phyloP scores from a whole-genome alignment of 1,284 basidiomycete genomes.

The Austropuccinia psidii region DNA sequence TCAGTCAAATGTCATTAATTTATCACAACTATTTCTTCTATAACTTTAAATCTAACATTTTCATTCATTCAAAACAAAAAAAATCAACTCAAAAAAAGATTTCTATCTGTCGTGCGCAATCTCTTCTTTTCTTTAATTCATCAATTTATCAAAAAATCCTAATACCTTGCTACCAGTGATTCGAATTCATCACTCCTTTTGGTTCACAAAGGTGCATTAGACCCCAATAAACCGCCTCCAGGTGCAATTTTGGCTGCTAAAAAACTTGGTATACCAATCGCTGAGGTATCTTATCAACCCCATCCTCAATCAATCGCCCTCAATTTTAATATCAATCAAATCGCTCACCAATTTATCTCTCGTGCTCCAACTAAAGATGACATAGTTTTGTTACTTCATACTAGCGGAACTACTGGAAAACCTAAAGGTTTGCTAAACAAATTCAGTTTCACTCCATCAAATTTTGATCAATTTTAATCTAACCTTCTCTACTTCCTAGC shows the following conservation, averaged over 20 bases:
- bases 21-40: too few relatives aligned
- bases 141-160: neutral
- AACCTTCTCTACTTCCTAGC: slow-evolving; percentile 50
- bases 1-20: slow-evolving; percentile 43
- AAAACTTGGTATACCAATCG: slow-evolving; percentile 19
- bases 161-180: neutral
- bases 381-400: slow-evolving; percentile 47
- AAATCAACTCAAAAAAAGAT: slow-evolving; percentile 13
- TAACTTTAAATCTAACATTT: too few relatives aligned
- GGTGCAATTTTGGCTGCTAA: slow-evolving; percentile 29
- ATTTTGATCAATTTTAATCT: too few relatives aligned
- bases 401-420: slow-evolving; percentile 59
- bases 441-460: neutral
- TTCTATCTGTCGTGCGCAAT: slow-evolving; percentile 29
- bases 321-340: neutral
- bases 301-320: neutral
- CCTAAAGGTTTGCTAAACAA: slow-evolving; percentile 47
- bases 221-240: neutral
- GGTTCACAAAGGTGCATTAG: slow-evolving; percentile 14
- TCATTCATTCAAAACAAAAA: too few relatives aligned
- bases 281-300: slow-evolving; percentile 14
- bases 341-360: neutral
- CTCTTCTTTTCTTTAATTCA: neutral
- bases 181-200: slow-evolving; percentile 19
- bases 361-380: slow-evolving; percentile 7